Conservation (phyloP, 2,329 filamentous ascomycete species). For the Alternaria viburni region DNA sequence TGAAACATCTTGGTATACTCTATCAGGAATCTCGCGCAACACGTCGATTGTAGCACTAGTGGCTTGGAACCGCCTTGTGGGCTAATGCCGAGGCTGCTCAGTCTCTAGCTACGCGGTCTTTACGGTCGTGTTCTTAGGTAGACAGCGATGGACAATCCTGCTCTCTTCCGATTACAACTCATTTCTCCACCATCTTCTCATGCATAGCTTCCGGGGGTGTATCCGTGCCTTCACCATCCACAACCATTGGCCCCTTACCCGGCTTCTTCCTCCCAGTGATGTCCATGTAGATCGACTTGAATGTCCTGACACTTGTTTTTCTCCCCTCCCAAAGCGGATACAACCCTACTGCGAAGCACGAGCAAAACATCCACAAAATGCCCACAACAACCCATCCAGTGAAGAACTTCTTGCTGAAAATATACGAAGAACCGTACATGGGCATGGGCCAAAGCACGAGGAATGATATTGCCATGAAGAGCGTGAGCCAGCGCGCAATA, state of each 20-base stretch:
- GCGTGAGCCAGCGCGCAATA: conserved; percentile 64
- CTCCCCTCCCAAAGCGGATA: conserved; percentile 84
- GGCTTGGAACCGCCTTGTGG: conserved; percentile 22
- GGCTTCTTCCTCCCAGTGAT: conserved; percentile 50
- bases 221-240: conserved; percentile 25
- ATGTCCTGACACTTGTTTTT: conserved; percentile 66
- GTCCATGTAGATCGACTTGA: conserved; percentile 68
- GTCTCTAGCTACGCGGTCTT: not conserved
- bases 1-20: conserved; percentile 23
- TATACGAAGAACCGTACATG: conserved; percentile 81
- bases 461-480: conserved; percentile 71
- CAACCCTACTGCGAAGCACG: conserved; percentile 73
- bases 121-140: not conserved
- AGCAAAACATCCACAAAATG: conserved; percentile 81
- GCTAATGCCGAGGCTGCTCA: not conserved
- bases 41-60: conserved; percentile 29
- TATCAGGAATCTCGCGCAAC: conserved; percentile 14
- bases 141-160: not conserved
- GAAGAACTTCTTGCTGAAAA: conserved; percentile 84
- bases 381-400: conserved; percentile 73
- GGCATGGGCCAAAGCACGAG: conserved; percentile 91
- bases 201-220: conserved; percentile 24
- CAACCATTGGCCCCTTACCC: conserved; percentile 10
- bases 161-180: not conserved
- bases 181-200: conserved; percentile 30